These are phyloP conservation scores for Microcyclospora pomicola DNA, from an alignment of 2,329 filamentous ascomycete genomes.

Conservation along the genomic window DNA sequence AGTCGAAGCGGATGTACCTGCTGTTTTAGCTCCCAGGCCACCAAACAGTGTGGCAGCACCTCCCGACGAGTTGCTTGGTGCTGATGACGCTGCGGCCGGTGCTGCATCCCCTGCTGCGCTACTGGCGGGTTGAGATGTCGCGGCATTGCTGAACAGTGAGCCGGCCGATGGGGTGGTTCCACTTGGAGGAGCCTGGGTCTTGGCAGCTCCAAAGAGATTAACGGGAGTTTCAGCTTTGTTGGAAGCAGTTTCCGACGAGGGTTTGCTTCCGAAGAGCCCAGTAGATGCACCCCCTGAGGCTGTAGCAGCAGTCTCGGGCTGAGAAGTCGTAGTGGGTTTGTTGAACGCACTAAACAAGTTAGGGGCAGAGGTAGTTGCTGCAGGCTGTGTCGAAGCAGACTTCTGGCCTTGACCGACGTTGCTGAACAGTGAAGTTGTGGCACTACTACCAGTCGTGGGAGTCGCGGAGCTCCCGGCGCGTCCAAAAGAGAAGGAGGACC, in stretches of 20 bases:
- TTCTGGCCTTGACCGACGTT: neutral
- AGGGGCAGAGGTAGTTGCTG: neutral
- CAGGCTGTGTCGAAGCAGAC: conserved; percentile 1
- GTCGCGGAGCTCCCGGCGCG: conserved; percentile 1
- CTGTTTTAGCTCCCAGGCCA: too few species aligned
- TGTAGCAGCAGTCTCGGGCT: conserved; percentile 5
- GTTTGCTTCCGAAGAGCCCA: too few species aligned
- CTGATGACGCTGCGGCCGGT: too few species aligned
- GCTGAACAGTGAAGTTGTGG: neutral
- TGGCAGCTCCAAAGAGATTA: neutral
- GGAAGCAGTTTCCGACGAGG: too few species aligned
- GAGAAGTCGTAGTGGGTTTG: neutral
- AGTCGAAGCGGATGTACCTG: neutral
- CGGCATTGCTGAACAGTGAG: neutral
- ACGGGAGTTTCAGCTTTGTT: too few species aligned
- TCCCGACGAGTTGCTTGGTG: too few species aligned
- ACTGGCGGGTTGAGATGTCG: too few species aligned
- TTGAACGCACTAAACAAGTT: neutral
- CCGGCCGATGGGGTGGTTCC: neutral
- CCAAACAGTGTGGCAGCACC: neutral
- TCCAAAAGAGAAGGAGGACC: conserved; percentile 3
- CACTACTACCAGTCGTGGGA: conserved; percentile 1
- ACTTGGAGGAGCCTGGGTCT: neutral
- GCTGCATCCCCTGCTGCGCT: too few species aligned
- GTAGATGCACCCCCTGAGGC: conserved; percentile 1